These are phyloP conservation scores for Raphanus hybrid DNA, from an alignment of 441 rosid species.

Conservation along the genomic window DNA sequence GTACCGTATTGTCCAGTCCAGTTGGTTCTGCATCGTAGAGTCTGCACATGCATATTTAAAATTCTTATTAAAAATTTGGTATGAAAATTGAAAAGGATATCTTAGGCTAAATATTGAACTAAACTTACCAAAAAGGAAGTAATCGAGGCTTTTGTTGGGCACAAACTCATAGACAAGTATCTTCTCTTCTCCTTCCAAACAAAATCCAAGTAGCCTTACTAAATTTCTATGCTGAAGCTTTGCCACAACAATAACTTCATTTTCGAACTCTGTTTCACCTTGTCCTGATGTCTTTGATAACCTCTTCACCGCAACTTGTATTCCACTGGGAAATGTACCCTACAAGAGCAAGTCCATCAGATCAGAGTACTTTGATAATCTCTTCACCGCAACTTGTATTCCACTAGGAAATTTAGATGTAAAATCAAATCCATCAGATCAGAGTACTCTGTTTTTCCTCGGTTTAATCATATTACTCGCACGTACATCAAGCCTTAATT, in stretches of 20 bases:
- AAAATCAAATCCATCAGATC: too few relatives aligned
- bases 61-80: neutral
- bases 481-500: too few relatives aligned
- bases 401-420: too few relatives aligned
- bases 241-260: neutral
- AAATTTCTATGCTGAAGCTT: neutral
- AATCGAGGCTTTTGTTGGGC: neutral
- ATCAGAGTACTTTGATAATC: too few relatives aligned
- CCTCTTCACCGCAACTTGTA: too few relatives aligned
- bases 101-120: neutral
- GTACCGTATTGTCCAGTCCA: conserved; percentile 4
- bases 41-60: neutral
- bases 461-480: too few relatives aligned
- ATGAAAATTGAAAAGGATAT: neutral
- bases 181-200: neutral
- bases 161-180: neutral
- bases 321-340: too few relatives aligned
- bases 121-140: neutral
- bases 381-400: too few relatives aligned
- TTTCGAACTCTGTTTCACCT: neutral
- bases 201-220: neutral
- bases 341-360: too few relatives aligned
- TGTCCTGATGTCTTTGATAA: too few relatives aligned
- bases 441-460: too few relatives aligned
- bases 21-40: neutral